phyloP scores from a whole-genome alignment of 768 basidiomycete species.

The Lepiota venenata region DNA sequence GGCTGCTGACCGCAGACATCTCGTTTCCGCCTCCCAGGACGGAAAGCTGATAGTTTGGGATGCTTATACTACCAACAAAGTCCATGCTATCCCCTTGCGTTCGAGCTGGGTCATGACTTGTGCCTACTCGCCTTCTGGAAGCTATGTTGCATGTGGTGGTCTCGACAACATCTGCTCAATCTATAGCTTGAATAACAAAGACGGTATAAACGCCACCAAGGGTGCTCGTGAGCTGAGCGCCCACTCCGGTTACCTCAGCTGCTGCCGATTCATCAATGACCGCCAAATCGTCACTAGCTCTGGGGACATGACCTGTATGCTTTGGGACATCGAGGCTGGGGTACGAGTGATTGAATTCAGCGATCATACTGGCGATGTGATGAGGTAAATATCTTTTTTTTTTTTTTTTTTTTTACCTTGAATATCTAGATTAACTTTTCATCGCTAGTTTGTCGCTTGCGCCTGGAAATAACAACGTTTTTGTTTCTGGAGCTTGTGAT shows the following conservation, averaged over 20 bases:
- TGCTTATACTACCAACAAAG: conserved; percentile 99
- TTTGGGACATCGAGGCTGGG: conserved; percentile 99
- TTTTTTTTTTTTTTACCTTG: conserved; percentile 12
- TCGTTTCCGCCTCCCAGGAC: conserved; percentile 99
- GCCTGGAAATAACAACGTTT: conserved; percentile 81
- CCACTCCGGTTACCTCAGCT: conserved; percentile 96
- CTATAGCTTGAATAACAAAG: conserved; percentile 88
- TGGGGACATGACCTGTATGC: conserved; percentile 99
- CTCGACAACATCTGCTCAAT: conserved; percentile 99
- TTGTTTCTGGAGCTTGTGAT: conserved; percentile 99
- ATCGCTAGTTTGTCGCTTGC: conserved; percentile 80
- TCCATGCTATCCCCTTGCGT: conserved; percentile 96
- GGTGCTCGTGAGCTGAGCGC: conserved; percentile 95
- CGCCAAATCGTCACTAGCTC: conserved; percentile 97
- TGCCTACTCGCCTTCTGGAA: conserved; percentile 95
- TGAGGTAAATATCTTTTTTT: conserved; percentile 69
- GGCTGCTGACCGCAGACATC: conserved; percentile 94
- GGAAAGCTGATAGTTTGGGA: conserved; percentile 99
- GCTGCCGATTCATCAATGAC: conserved; percentile 98
- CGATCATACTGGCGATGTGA: conserved; percentile 99
- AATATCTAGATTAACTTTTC: conserved; percentile 12
- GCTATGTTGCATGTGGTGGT: conserved; percentile 97
- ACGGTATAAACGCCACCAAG: conserved; percentile 76
- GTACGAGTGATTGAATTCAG: conserved; percentile 98
- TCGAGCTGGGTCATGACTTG: conserved; percentile 99